Conservation (phyloP, 2,329 filamentous ascomycete genomes). For the Botryosphaeria agaves region DNA sequence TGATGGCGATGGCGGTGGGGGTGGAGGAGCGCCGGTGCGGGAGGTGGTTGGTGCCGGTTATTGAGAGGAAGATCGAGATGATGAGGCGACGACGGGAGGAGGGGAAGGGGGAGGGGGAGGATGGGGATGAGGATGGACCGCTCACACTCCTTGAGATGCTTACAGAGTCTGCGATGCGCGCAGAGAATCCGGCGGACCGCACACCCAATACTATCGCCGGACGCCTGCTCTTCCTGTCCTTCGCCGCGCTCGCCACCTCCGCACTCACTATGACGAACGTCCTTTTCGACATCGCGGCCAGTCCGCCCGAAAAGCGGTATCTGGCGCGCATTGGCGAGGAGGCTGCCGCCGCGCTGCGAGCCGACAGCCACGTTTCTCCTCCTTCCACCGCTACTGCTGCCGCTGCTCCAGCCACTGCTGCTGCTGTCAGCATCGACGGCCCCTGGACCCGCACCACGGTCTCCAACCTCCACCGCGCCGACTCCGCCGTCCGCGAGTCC, state of each 20-base stretch:
- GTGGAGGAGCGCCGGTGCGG: slow-evolving; percentile 29
- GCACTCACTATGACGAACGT: slow-evolving; percentile 8
- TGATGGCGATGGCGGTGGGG: slow-evolving; percentile 28
- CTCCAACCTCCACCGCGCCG: slow-evolving; percentile 9
- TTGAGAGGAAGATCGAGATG: slow-evolving; percentile 30
- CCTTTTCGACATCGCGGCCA: slow-evolving; percentile 8
- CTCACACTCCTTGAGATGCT: background rate
- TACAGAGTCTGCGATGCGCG: background rate
- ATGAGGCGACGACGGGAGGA: slow-evolving; percentile 11
- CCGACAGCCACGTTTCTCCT: no score
- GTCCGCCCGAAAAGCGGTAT: slow-evolving; percentile 5
- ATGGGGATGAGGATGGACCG: background rate
- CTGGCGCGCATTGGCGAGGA: slow-evolving; percentile 11
- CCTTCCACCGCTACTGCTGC: no score
- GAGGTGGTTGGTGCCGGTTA: slow-evolving; percentile 27
- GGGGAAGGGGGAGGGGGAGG: no score
- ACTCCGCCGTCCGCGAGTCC: slow-evolving; percentile 14
- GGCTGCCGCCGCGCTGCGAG: slow-evolving; percentile 7
- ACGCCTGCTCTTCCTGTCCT: slow-evolving; percentile 8
- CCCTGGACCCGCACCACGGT: slow-evolving; percentile 10
- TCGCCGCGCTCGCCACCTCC: slow-evolving; percentile 11
- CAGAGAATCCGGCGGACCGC: background rate
- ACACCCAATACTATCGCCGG: background rate
- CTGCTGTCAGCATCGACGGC: no score
- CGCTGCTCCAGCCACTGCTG: no score